Evolutionary conservation across 129 eudicot species (phyloP), one percentile per base, ranked within the genome.

Genomic region (Escallonia rubra): DNA sequence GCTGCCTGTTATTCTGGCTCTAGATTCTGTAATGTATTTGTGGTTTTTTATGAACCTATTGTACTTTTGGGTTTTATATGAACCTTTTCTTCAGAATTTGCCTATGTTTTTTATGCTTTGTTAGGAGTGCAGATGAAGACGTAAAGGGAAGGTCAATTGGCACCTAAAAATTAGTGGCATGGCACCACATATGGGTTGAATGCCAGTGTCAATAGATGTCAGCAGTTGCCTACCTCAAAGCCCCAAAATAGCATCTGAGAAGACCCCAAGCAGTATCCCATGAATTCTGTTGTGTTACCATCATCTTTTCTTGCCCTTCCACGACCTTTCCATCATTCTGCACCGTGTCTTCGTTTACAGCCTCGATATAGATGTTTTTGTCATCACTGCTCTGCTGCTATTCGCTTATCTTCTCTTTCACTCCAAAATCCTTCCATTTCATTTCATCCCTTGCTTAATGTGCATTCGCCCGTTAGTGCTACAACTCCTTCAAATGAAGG

Each of bases 401-500:
- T 74, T 61, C 55, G 63, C 13, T 72, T 54, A 6, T 23, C 34
- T 63, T 40, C 70, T 44, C 74, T 72, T 43, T 74, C 56, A 50
- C 55, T 8, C 10, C 58, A 58, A 74, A 41, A 63, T n/a, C 70
- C 78, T n/a, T 73, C 69, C 41, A 38, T 57, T 72, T 51, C 77
- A 16, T 61, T 15, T n/a, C 71, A 58, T 40, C 61, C 69, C 45
- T 11, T 14, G 12, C n/a, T 41, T 57, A 42, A 51, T 4, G 43
- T 7, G 12, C 72, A 62, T 43, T 43, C 67, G 40, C 48, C 81
- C 6, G 42, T 47, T 60, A 45, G 64, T 39, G 76, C 79, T 44
- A 68, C 74, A 54, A 51, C 48, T 64, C 83, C 87, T 70, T 44
- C 70, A 45, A 75, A 76, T 60, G 83, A 86, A 42, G 96, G 85